A percentile compares a stretch with the other conserved stretches of the same genome.
These are phyloP conservation scores for Neurospora tetraspora DNA, from an alignment of 495 filamentous ascomycete genomes.

Conservation along the genomic window DNA sequence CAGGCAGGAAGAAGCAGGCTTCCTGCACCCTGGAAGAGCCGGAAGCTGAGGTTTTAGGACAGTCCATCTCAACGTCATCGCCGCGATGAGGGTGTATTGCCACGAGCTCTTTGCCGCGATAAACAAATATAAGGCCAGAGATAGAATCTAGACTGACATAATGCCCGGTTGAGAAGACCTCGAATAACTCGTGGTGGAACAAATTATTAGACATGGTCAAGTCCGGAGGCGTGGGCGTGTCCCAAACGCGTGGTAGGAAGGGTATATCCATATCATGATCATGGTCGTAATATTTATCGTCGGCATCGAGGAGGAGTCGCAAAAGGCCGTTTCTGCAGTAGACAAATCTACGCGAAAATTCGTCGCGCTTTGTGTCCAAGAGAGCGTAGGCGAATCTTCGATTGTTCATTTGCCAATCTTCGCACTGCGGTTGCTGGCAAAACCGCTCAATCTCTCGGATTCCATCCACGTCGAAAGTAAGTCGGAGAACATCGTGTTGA, in stretches of 20 bases:
- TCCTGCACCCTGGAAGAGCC: neutral
- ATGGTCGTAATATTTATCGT: neutral
- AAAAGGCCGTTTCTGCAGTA: neutral
- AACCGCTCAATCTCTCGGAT: neutral
- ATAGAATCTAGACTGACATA: neutral
- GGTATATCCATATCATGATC: neutral
- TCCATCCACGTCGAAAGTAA: neutral
- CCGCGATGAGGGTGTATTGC: neutral
- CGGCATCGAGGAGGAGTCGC: neutral
- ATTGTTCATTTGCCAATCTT: neutral
- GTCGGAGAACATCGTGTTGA: neutral
- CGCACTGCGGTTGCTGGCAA: neutral
- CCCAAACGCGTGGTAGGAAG: neutral
- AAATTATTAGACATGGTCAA: neutral
- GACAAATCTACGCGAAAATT: neutral
- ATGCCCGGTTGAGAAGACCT: too few relatives aligned
- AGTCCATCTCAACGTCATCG: neutral
- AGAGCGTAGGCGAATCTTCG: neutral
- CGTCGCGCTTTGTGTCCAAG: neutral
- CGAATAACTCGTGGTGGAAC: too few relatives aligned
- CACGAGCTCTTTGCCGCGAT: neutral
- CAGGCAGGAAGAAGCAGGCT: neutral
- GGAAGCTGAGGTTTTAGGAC: neutral
- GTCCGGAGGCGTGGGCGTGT: neutral
- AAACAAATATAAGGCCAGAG: neutral